These are phyloP conservation scores for Tricladium varicosporioides DNA, from an alignment of 2,329 filamentous ascomycete species.

Conservation along the genomic window DNA sequence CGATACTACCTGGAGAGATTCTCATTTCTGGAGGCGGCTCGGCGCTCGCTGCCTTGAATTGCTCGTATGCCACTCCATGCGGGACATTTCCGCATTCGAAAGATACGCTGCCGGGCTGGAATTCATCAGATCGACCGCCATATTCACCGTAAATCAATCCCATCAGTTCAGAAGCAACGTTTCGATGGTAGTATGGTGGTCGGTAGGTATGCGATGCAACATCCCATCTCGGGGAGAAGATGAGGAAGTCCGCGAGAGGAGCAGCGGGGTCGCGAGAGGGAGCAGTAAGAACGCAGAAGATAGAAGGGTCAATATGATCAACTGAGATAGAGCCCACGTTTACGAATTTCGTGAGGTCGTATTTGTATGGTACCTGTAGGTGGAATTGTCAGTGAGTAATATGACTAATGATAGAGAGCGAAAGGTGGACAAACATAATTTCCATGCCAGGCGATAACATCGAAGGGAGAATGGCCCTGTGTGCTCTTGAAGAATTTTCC, in stretches of 20 bases:
- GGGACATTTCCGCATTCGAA: slow-evolving; percentile 44
- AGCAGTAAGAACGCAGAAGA: slow-evolving; percentile 65
- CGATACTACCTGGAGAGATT: slow-evolving; percentile 46
- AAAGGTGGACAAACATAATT: slow-evolving; percentile 38
- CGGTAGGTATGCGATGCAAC: slow-evolving; percentile 59
- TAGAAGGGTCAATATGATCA: slow-evolving; percentile 66
- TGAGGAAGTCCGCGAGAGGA: slow-evolving; percentile 63
- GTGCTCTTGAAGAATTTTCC: slow-evolving; percentile 61
- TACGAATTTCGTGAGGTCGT: slow-evolving; percentile 65
- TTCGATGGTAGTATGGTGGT: slow-evolving; percentile 57
- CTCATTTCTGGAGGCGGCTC: slow-evolving; percentile 44
- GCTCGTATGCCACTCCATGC: slow-evolving; percentile 47
- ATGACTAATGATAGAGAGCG: background rate
- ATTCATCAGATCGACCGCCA: slow-evolving; percentile 66
- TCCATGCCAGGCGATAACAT: slow-evolving; percentile 77
- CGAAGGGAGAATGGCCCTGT: slow-evolving; percentile 71
- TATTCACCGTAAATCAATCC: slow-evolving; percentile 43
- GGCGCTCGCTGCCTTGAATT: slow-evolving; percentile 46
- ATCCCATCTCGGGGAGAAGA: slow-evolving; percentile 67
- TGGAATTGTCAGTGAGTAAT: slow-evolving; percentile 25
- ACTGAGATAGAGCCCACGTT: slow-evolving; percentile 56
- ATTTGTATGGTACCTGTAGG: slow-evolving; percentile 62
- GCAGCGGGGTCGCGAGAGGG: slow-evolving; percentile 52
- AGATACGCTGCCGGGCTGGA: slow-evolving; percentile 45
- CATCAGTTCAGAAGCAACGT: slow-evolving; percentile 50